Evolutionary conservation across 2,329 filamentous ascomycete species (phyloP).

Genomic region (Ilyonectria robusta): DNA sequence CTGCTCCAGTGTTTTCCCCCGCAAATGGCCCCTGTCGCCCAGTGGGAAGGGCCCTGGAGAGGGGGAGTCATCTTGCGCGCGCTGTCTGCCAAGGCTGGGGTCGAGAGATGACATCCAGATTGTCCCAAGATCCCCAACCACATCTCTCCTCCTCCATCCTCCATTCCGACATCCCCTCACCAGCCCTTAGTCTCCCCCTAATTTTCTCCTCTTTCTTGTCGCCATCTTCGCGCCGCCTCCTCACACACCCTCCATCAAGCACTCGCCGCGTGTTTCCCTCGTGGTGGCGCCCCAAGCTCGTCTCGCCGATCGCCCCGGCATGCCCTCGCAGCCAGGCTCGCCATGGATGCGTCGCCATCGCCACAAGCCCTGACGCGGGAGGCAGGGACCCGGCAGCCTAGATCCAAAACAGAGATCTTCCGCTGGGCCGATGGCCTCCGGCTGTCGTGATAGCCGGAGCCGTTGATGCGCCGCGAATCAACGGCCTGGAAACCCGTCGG

Average conservation of each 20-base stretch:
- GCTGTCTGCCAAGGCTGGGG: slow-evolving; percentile 20
- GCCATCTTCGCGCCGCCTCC: slow-evolving; percentile 23
- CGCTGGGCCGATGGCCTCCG: slow-evolving; percentile 43
- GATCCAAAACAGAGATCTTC: slow-evolving; percentile 43
- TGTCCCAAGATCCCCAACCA: slow-evolving; percentile 27
- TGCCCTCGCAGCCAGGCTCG: slow-evolving; percentile 9
- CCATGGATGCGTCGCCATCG: background rate
- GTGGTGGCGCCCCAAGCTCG: slow-evolving; percentile 44
- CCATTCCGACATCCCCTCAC: slow-evolving; percentile 10
- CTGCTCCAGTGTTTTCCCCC: slow-evolving; percentile 19
- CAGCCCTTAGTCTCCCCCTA: slow-evolving; percentile 27
- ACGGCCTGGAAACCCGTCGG: background rate
- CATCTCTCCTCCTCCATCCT: slow-evolving; percentile 14
- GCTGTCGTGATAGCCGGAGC: slow-evolving; percentile 48
- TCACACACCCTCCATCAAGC: slow-evolving; percentile 31
- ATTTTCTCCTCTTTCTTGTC: background rate
- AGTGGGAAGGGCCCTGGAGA: background rate
- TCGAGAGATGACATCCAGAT: slow-evolving; percentile 29
- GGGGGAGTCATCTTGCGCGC: slow-evolving; percentile 10
- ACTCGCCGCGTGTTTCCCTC: slow-evolving; percentile 43
- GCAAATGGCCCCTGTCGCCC: slow-evolving; percentile 19
- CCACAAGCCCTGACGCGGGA: slow-evolving; percentile 1
- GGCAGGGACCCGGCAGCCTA: slow-evolving; percentile 32
- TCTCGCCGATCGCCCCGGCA: slow-evolving; percentile 24
- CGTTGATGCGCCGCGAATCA: slow-evolving; percentile 37